phyloP scores from a whole-genome alignment of 352 stramenopile genomes.

The Pythium angustatum region DNA sequence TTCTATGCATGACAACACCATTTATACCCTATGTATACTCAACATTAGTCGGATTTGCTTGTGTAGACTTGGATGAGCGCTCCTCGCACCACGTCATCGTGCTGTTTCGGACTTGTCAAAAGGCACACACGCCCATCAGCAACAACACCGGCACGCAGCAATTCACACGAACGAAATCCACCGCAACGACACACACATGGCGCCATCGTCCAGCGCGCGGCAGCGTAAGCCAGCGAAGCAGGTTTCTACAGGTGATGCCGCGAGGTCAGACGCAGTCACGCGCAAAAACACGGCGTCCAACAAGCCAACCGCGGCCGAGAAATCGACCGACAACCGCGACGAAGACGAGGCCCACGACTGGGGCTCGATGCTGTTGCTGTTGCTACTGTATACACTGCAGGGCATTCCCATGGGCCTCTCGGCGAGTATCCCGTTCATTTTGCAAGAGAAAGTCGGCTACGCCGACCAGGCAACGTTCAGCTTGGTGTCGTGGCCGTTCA shows the following conservation, averaged over 20 bases:
- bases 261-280: neutral
- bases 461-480: slow-evolving; percentile 98
- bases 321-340: slow-evolving; percentile 14
- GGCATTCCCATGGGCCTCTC: slow-evolving; percentile 98
- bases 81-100: slow-evolving; percentile 26
- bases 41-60: neutral
- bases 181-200: slow-evolving; percentile 13
- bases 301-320: slow-evolving; percentile 7
- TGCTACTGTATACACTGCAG: slow-evolving; percentile 99
- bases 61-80: neutral
- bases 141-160: neutral
- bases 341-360: slow-evolving; percentile 58
- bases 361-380: slow-evolving; percentile 88
- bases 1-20: too few species aligned
- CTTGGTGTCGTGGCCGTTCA: slow-evolving; percentile 98
- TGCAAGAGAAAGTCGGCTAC: slow-evolving; percentile 98
- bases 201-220: slow-evolving; percentile 13
- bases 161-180: slow-evolving; percentile 1
- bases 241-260: neutral
- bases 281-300: slow-evolving; percentile 1
- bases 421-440: slow-evolving; percentile 97
- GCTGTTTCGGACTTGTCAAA: slow-evolving; percentile 3
- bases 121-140: slow-evolving; percentile 7
- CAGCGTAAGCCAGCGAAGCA: slow-evolving; percentile 25
- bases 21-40: too few species aligned